Evolutionary conservation across 2,329 filamentous ascomycete species (phyloP), one percentile per base, ranked within the genome.

Genomic region (Fusarium pseudocircinatum): DNA sequence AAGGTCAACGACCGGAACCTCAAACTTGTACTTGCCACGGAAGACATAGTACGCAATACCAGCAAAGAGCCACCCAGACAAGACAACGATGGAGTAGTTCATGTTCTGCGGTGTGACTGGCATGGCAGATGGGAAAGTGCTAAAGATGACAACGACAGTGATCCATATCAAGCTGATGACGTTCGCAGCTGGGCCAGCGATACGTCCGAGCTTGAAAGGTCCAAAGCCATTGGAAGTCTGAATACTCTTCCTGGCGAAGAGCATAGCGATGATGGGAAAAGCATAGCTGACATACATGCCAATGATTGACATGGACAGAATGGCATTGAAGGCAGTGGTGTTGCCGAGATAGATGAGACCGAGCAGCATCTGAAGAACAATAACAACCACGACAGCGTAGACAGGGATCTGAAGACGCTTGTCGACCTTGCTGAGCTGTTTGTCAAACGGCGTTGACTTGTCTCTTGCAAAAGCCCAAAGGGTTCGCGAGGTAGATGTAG

Each of bases 1-100:
- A 10, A 46, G 26, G 15, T 53, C 63, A 7, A 69, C 64, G 1
- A 39, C 43, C 0, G 67, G 67, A 3, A 81, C 75, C 53, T 78
- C 39, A 13, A 76, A 81, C 63, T 80, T 80, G 4, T 69, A 36
- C 20, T 64, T 71, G 1, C 78, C 80, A 9, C 56, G 56, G 0
- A 63, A 52, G 3, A 65, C 57, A 44, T 83, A 85, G 43, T 83
- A 85, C 5, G 78, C 36, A 0, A 75, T 74, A 0, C 83, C 83
- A 37, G 82, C 77, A 1, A 79, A 32, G 2, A 82, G 57, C 83
- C 83, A 85, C 0, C 81, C 84, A 7, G 77, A 77, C 72, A 86
- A 74, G 1, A 87, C 84, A 0, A 85, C 83, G 39, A 80, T 79
- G 0, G 81, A 81, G 62, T 87, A 87, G 47, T 87, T 87, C 84